These are phyloP conservation scores for Aspergillus steynii DNA, from an alignment of 495 filamentous ascomycete genomes.

Conservation along the genomic window DNA sequence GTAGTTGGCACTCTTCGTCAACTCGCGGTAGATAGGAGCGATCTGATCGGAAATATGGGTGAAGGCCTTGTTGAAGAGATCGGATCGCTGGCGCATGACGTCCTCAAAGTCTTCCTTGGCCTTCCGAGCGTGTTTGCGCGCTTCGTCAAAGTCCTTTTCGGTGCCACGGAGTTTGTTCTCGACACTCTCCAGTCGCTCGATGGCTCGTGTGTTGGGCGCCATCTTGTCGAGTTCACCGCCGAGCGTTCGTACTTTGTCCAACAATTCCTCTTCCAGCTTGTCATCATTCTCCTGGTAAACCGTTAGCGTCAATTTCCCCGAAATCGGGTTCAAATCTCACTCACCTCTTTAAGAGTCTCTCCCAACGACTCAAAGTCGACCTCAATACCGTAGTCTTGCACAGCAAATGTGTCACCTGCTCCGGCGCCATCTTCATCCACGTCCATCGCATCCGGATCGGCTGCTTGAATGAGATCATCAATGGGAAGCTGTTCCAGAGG, in stretches of 20 bases:
- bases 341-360: conserved; percentile 78
- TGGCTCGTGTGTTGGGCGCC: conserved; percentile 92
- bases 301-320: conserved; percentile 23
- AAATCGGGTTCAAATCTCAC: conserved; percentile 23
- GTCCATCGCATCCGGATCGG: conserved; percentile 80
- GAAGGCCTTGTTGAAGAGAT: conserved; percentile 94
- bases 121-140: conserved; percentile 67
- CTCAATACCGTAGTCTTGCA: conserved; percentile 91
- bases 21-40: conserved; percentile 87
- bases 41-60: conserved; percentile 94
- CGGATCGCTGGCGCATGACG: conserved; percentile 78
- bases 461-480: conserved; percentile 72
- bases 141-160: conserved; percentile 85
- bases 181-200: conserved; percentile 86
- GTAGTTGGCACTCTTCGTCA: conserved; percentile 81
- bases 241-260: conserved; percentile 72
- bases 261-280: conserved; percentile 72
- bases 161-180: conserved; percentile 80
- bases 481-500: conserved; percentile 81
- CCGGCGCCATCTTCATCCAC: conserved; percentile 65
- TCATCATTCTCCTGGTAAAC: conserved; percentile 61
- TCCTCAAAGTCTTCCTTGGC: conserved; percentile 80
- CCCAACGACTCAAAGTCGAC: conserved; percentile 85
- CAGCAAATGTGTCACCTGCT: conserved; percentile 42
- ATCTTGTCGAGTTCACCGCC: conserved; percentile 84